These are phyloP conservation scores for Cryphonectria nitschkei DNA, from an alignment of 2,329 filamentous ascomycete genomes.

Conservation along the genomic window DNA sequence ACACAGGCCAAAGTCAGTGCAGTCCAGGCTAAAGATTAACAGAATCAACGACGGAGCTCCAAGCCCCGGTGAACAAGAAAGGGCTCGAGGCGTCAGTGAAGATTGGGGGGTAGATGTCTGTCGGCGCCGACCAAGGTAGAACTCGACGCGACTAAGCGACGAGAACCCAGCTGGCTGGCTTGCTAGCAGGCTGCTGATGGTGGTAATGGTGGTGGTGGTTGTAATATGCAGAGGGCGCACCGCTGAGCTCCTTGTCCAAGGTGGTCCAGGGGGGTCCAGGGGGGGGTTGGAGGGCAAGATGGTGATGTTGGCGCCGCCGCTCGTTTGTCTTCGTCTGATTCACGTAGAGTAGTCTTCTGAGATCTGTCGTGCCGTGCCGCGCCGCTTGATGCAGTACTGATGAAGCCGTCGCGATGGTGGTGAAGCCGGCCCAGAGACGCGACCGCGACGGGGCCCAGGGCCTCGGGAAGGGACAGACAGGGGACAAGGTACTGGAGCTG, in stretches of 20 bases:
- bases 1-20: not conserved
- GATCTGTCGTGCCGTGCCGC: not conserved
- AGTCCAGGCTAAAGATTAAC: not conserved
- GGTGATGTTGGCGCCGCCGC: not conserved
- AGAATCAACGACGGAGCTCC: not conserved
- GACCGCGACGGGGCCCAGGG: slow-evolving; percentile 17
- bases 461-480: slow-evolving; percentile 13
- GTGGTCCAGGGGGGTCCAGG: too few relatives aligned
- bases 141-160: slow-evolving; percentile 3
- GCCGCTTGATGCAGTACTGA: not conserved
- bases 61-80: not conserved
- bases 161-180: not conserved
- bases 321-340: not conserved
- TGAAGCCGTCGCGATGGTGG: not conserved
- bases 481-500: slow-evolving; percentile 11
- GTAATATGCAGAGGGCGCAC: not conserved
- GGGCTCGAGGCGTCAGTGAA: not conserved
- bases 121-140: not conserved
- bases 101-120: not conserved
- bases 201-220: not conserved
- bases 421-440: not conserved
- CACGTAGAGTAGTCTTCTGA: not conserved
- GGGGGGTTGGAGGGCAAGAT: not conserved
- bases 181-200: not conserved
- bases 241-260: not conserved